A percentile compares a stretch with the other conserved stretches of the same genome.
Evolutionary conservation across 2,329 filamentous ascomycete genomes (phyloP).

Genomic region (Aspergillus ochraceus): DNA sequence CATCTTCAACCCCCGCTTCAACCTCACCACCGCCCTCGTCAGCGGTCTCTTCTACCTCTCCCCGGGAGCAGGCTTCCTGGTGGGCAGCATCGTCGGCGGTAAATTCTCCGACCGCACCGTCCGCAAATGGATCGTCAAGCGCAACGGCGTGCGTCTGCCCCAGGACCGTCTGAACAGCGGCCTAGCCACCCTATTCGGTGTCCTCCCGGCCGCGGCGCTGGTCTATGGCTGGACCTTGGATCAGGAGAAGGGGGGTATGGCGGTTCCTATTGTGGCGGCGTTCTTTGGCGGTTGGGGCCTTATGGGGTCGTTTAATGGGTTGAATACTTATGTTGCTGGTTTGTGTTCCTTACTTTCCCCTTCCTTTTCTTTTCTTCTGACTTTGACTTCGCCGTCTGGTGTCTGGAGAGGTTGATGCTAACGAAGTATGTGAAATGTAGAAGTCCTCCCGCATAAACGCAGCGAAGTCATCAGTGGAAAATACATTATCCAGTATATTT

Average conservation of each 20-base stretch:
- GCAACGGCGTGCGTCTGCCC: conserved; percentile 60
- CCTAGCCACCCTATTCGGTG: conserved; percentile 56
- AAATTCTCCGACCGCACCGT: conserved; percentile 68
- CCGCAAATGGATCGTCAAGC: conserved; percentile 61
- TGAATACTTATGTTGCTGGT: conserved; percentile 66
- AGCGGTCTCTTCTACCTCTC: conserved; percentile 73
- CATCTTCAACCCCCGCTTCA: conserved; percentile 71
- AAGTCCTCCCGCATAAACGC: conserved; percentile 49
- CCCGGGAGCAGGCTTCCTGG: conserved; percentile 67
- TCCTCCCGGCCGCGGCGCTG: conserved; percentile 63
- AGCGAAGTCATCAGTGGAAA: conserved; percentile 78
- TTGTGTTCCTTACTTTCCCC: not conserved
- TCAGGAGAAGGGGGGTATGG: conserved; percentile 54
- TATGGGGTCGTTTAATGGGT: conserved; percentile 69
- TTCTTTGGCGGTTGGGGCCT: conserved; percentile 72
- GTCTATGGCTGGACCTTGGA: conserved; percentile 68
- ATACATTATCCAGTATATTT: conserved; percentile 74
- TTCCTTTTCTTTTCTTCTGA: not conserved
- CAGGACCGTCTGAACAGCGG: conserved; percentile 67
- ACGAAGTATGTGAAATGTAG: conserved; percentile 52
- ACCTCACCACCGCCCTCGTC: conserved; percentile 64
- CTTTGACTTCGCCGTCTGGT: not conserved
- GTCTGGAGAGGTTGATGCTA: conserved; percentile 56
- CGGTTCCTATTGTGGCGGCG: conserved; percentile 66
- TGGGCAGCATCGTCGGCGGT: conserved; percentile 69